phyloP scores from a whole-genome alignment of 2,329 filamentous ascomycete genomes.

The Fusarium floridanum region DNA sequence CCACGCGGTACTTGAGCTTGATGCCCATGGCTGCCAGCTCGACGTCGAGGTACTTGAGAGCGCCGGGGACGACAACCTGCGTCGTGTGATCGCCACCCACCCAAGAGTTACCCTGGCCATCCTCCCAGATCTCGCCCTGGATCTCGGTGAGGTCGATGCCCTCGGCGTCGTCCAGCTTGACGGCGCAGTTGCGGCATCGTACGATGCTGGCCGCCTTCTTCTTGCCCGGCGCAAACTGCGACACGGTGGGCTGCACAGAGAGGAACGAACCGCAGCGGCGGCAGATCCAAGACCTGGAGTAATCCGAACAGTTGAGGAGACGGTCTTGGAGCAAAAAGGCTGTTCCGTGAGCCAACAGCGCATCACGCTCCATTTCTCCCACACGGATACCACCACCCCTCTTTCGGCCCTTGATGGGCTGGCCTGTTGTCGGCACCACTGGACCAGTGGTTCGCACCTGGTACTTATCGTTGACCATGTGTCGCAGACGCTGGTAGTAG shows the following conservation, averaged over 20 bases:
- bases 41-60: slow-evolving; percentile 92
- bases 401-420: slow-evolving; percentile 96
- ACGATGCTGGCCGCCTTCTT: slow-evolving; percentile 77
- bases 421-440: slow-evolving; percentile 89
- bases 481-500: slow-evolving; percentile 96
- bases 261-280: slow-evolving; percentile 91
- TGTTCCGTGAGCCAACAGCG: slow-evolving; percentile 92
- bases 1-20: slow-evolving; percentile 84
- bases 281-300: slow-evolving; percentile 90
- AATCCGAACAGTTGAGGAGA: slow-evolving; percentile 96
- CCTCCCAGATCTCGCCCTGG: slow-evolving; percentile 89
- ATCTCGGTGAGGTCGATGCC: slow-evolving; percentile 68
- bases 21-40: slow-evolving; percentile 97
- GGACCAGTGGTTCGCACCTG: slow-evolving; percentile 97
- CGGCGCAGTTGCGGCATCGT: slow-evolving; percentile 84
- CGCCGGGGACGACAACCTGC: slow-evolving; percentile 91
- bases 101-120: slow-evolving; percentile 86
- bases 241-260: slow-evolving; percentile 84
- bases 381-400: slow-evolving; percentile 98
- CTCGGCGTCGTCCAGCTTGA: slow-evolving; percentile 67
- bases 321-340: slow-evolving; percentile 96
- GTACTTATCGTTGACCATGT: slow-evolving; percentile 99
- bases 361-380: slow-evolving; percentile 98
- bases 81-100: slow-evolving; percentile 92
- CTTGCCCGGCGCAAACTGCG: slow-evolving; percentile 70